Conservation (phyloP, 257 asterid species). For the Scutellaria barbata region DNA sequence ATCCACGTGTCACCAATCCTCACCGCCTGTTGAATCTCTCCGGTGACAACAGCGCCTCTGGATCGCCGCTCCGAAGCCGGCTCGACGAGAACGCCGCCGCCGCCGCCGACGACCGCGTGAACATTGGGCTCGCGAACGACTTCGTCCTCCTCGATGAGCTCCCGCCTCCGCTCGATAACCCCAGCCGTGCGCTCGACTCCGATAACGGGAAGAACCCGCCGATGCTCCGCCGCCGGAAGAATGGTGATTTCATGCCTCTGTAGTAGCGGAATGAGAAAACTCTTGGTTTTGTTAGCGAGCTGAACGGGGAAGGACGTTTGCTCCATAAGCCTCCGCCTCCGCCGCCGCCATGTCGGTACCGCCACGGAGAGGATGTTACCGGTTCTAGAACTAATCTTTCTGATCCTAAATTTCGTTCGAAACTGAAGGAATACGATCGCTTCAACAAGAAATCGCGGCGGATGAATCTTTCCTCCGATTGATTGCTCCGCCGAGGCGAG, state of each 20-base stretch:
- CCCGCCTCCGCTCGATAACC: slow-evolving; percentile 65
- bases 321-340: slow-evolving; percentile 65
- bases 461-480: slow-evolving; percentile 67
- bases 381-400: slow-evolving; percentile 76
- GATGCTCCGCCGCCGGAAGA: slow-evolving; percentile 77
- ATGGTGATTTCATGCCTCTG: slow-evolving; percentile 93
- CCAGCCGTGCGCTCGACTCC: slow-evolving; percentile 69
- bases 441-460: slow-evolving; percentile 76
- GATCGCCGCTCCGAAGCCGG: slow-evolving; percentile 94
- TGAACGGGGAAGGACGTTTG: slow-evolving; percentile 85
- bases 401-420: slow-evolving; percentile 83
- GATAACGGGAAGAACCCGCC: slow-evolving; percentile 72
- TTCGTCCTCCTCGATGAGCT: slow-evolving; percentile 77
- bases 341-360: slow-evolving; percentile 66
- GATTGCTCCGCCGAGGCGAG: slow-evolving; percentile 59
- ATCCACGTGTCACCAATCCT: slow-evolving; percentile 62
- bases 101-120: slow-evolving; percentile 60
- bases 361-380: slow-evolving; percentile 88
- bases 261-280: slow-evolving; percentile 86
- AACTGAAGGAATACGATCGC: slow-evolving; percentile 93
- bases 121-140: slow-evolving; percentile 94
- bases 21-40: slow-evolving; percentile 83
- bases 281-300: slow-evolving; percentile 69
- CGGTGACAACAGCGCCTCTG: slow-evolving; percentile 93
- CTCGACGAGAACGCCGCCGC: slow-evolving; percentile 75